A percentile compares a stretch with the other conserved stretches of the same genome.
Evolutionary conservation across 2,329 filamentous ascomycete genomes (phyloP).

Genomic region (Pestalotiopsis sp.): DNA sequence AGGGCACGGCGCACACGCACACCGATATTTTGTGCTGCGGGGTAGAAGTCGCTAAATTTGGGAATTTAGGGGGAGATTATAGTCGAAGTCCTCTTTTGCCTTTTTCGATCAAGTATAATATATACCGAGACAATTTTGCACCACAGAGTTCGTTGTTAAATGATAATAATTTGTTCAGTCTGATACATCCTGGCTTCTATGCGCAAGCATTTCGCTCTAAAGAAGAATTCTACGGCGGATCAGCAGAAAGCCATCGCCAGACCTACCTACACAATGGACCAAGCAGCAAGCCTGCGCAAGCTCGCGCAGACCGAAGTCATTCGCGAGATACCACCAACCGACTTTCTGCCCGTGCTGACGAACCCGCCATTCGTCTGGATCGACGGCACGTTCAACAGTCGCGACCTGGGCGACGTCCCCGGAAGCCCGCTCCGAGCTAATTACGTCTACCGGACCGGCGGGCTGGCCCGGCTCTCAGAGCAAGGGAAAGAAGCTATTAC

Average conservation of each 20-base stretch:
- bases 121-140: too few relatives aligned
- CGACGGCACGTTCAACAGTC: slow-evolving; percentile 52
- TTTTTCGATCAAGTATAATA: too few relatives aligned
- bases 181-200: too few relatives aligned
- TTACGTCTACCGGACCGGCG: slow-evolving; percentile 50
- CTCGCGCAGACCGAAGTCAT: slow-evolving; percentile 46
- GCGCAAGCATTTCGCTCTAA: too few relatives aligned
- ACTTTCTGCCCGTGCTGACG: slow-evolving; percentile 38
- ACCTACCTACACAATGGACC: slow-evolving; percentile 23
- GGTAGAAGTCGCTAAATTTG: not conserved
- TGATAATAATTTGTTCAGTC: too few relatives aligned
- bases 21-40: not conserved
- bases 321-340: slow-evolving; percentile 37
- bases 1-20: not conserved
- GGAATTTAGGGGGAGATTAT: not conserved
- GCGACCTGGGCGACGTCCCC: slow-evolving; percentile 50
- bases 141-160: too few relatives aligned
- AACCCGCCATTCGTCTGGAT: slow-evolving; percentile 49
- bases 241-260: too few relatives aligned
- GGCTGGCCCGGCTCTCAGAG: slow-evolving; percentile 38
- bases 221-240: too few relatives aligned
- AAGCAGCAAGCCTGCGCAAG: slow-evolving; percentile 32
- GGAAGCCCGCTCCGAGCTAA: slow-evolving; percentile 42
- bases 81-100: not conserved
- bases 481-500: slow-evolving; percentile 40